Percentiles rank a stretch among this genome's conserved stretches.
These are phyloP conservation scores for Stemphylium beticola DNA, from an alignment of 2,329 filamentous ascomycete species.

Conservation along the genomic window DNA sequence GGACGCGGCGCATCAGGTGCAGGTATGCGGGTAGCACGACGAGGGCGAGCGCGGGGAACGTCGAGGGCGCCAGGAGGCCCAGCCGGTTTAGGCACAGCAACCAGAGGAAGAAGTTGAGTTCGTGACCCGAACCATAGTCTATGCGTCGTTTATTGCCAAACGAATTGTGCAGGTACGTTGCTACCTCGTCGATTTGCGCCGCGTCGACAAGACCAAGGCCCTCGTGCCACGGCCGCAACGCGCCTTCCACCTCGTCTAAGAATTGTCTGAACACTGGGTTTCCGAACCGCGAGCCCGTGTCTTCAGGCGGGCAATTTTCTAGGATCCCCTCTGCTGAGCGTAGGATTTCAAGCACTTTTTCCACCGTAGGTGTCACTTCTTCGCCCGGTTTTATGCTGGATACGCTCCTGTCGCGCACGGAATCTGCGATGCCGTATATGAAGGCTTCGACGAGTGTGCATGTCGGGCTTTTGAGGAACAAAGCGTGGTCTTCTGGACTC, in stretches of 20 bases:
- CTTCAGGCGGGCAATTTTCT: slow-evolving; percentile 74
- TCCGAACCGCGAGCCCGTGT: slow-evolving; percentile 91
- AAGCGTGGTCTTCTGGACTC: slow-evolving; percentile 76
- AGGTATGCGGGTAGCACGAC: slow-evolving; percentile 84
- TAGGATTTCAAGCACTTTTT: slow-evolving; percentile 72
- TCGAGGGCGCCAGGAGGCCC: slow-evolving; percentile 64
- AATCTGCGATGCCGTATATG: slow-evolving; percentile 84
- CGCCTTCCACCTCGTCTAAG: slow-evolving; percentile 66
- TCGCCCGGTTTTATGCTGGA: slow-evolving; percentile 62
- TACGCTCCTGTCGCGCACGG: slow-evolving; percentile 73
- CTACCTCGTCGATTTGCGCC: slow-evolving; percentile 71
- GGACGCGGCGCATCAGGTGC: slow-evolving; percentile 82
- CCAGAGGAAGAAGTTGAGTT: slow-evolving; percentile 97
- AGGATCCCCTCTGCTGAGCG: slow-evolving; percentile 72
- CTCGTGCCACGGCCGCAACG: slow-evolving; percentile 67
- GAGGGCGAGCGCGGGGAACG: slow-evolving; percentile 78
- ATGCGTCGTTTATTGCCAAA: slow-evolving; percentile 83
- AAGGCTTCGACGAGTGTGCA: slow-evolving; percentile 80
- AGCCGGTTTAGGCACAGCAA: slow-evolving; percentile 91
- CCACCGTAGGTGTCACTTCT: slow-evolving; percentile 66
- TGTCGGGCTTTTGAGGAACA: slow-evolving; percentile 79
- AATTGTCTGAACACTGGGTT: slow-evolving; percentile 90
- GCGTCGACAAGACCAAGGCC: slow-evolving; percentile 60
- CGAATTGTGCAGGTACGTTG: slow-evolving; percentile 79
- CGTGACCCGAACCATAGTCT: slow-evolving; percentile 96